A percentile compares a stretch with the other conserved stretches of the same genome.
Conservation (phyloP, 495 filamentous ascomycete genomes). For the Sporormia fimetaria region DNA sequence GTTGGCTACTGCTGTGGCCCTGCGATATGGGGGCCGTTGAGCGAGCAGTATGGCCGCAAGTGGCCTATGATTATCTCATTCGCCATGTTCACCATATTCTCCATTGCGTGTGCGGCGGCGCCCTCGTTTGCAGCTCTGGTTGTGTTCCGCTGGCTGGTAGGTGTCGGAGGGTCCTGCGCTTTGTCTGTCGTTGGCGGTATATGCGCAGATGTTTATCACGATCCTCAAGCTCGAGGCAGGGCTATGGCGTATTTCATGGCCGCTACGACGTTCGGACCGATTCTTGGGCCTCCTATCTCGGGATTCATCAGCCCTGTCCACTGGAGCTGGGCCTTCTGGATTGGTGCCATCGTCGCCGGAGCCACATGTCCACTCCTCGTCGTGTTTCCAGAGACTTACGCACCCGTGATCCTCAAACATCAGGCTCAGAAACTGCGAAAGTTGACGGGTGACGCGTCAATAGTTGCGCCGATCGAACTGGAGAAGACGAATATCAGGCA, state of each 20-base stretch:
- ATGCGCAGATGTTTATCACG: conserved; percentile 59
- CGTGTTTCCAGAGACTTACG: conserved; percentile 47
- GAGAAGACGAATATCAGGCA: conserved; percentile 32
- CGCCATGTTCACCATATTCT: conserved; percentile 51
- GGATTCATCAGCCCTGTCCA: conserved; percentile 27
- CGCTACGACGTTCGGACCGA: conserved; percentile 38
- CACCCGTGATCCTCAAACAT: conserved; percentile 44
- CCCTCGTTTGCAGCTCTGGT: conserved; percentile 56
- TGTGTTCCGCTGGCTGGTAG: conserved; percentile 55
- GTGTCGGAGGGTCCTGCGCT: conserved; percentile 53
- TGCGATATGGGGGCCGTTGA: conserved; percentile 55
- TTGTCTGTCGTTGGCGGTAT: conserved; percentile 62
- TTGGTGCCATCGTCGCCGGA: conserved; percentile 38
- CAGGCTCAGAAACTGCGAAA: conserved; percentile 44
- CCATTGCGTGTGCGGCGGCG: conserved; percentile 56
- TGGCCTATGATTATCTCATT: conserved; percentile 51
- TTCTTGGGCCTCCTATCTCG: conserved; percentile 32
- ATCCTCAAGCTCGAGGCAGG: conserved; percentile 49
- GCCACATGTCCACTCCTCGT: conserved; percentile 32
- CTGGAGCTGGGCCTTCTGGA: conserved; percentile 49
- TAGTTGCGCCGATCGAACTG: conserved; percentile 37
- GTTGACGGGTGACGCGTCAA: conserved; percentile 30
- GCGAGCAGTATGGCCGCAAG: conserved; percentile 59
- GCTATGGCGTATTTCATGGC: conserved; percentile 64
- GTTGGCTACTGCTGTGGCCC: conserved; percentile 61